These are phyloP conservation scores for Leishmania gerbilli DNA, from an alignment of 208 protist species.

Conservation along the genomic window DNA sequence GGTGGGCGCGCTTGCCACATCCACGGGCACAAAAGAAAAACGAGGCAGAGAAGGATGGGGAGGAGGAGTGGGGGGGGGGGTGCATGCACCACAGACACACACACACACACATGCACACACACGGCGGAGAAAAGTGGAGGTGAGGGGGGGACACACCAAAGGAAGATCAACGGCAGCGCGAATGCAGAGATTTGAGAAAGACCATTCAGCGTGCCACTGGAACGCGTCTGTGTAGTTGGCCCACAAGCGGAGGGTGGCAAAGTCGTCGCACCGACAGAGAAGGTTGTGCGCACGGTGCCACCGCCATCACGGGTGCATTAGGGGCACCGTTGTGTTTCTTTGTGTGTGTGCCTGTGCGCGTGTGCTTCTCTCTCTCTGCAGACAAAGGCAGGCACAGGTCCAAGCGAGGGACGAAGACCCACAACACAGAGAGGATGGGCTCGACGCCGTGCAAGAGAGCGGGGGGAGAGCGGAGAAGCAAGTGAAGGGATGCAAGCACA, in stretches of 20 bases:
- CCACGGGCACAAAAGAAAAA: too few relatives aligned
- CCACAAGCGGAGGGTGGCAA: not conserved
- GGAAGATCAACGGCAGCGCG: too few relatives aligned
- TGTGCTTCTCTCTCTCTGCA: not conserved
- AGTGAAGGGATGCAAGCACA: not conserved
- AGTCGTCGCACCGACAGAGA: not conserved
- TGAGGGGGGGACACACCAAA: too few relatives aligned
- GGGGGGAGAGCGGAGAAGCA: not conserved
- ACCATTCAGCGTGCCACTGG: too few relatives aligned
- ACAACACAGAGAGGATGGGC: too few relatives aligned
- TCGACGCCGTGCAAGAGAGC: not conserved
- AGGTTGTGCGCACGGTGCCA: not conserved
- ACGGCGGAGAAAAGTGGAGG: too few relatives aligned
- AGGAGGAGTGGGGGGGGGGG: too few relatives aligned
- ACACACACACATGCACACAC: too few relatives aligned
- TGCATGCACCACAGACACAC: too few relatives aligned
- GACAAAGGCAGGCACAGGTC: not conserved
- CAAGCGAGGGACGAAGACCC: not conserved
- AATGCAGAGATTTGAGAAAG: not conserved
- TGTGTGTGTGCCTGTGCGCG: slow-evolving; percentile 6
- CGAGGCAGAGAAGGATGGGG: too few relatives aligned
- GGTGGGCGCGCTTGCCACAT: not conserved
- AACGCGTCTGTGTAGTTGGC: not conserved
- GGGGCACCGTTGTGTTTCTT: not conserved
- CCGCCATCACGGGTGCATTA: not conserved